Conservation (phyloP, 108 stramenopile genomes). For the Stephanodiscus triporus region DNA sequence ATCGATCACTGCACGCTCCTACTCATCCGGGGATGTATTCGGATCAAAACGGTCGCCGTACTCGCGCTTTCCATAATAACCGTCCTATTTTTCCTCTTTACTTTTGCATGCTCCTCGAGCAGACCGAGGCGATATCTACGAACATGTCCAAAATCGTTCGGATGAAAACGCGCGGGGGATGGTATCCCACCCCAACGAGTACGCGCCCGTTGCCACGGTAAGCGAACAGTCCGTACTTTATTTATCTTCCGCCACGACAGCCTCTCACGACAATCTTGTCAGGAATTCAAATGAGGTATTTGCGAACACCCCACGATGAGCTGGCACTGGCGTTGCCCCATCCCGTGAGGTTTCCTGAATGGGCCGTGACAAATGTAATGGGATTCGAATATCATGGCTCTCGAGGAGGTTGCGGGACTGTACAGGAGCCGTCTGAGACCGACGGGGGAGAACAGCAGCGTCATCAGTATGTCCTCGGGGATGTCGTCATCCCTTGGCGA, state of each 20-base stretch:
- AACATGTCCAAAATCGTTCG: slow-evolving; percentile 93
- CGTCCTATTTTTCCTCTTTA: slow-evolving; percentile 94
- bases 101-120: slow-evolving; percentile 95
- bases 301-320: slow-evolving; percentile 60
- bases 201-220: slow-evolving; percentile 63
- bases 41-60: slow-evolving; percentile 15
- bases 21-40: slow-evolving; percentile 30
- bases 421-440: slow-evolving; percentile 55
- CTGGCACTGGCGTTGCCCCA: slow-evolving; percentile 80
- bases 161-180: slow-evolving; percentile 85
- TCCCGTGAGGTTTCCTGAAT: slow-evolving; percentile 70
- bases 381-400: slow-evolving; percentile 46
- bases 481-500: not conserved
- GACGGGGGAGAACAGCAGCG: slow-evolving; percentile 9
- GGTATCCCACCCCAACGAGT: slow-evolving; percentile 50
- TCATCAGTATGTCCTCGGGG: not conserved
- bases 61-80: slow-evolving; percentile 52
- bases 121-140: slow-evolving; percentile 85
- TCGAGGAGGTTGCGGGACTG: slow-evolving; percentile 48
- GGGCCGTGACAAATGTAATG: slow-evolving; percentile 74
- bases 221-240: not conserved
- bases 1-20: slow-evolving; percentile 12
- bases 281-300: slow-evolving; percentile 94
- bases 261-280: too few species aligned
- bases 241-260: too few species aligned